A percentile compares a stretch with the other conserved stretches of the same genome.
Conservation (phyloP, 1,284 basidiomycete genomes). For the Ceratobasidium sp. region DNA sequence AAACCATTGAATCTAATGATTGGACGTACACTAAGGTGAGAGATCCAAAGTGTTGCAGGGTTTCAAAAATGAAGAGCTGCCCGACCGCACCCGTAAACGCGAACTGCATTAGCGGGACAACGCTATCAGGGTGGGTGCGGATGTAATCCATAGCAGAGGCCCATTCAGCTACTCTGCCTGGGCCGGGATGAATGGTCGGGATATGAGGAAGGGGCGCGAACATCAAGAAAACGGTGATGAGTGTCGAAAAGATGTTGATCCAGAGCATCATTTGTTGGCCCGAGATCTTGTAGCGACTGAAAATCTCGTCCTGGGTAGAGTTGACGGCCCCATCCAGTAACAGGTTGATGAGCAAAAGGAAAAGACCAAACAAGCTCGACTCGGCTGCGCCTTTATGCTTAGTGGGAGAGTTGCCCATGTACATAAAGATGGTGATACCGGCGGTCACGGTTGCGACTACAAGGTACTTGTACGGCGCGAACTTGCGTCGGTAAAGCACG, state of each 20-base stretch:
- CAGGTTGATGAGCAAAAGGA: conserved; percentile 83
- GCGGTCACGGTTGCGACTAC: conserved; percentile 90
- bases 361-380: conserved; percentile 63
- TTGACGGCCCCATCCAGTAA: conserved; percentile 92
- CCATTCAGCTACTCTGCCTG: conserved; percentile 68
- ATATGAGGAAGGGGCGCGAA: conserved; percentile 74
- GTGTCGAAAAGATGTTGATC: conserved; percentile 85
- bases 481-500: conserved; percentile 83
- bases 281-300: conserved; percentile 73
- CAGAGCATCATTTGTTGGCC: conserved; percentile 99
- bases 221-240: conserved; percentile 68
- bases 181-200: conserved; percentile 68
- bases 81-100: conserved; percentile 90
- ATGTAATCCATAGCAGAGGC: conserved; percentile 76
- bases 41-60: conserved; percentile 92
- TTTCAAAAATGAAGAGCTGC: conserved; percentile 98
- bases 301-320: conserved; percentile 98
- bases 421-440: conserved; percentile 97
- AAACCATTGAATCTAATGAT: background rate
- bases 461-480: conserved; percentile 91
- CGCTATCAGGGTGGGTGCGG: conserved; percentile 75
- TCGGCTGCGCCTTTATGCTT: conserved; percentile 56
- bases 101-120: conserved; percentile 81
- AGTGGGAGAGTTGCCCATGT: conserved; percentile 64
- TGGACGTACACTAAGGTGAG: conserved; percentile 83